Base-by-base conservation (phyloP, 805 yeast species). In the Yamadazyma kitorensis region DNA sequence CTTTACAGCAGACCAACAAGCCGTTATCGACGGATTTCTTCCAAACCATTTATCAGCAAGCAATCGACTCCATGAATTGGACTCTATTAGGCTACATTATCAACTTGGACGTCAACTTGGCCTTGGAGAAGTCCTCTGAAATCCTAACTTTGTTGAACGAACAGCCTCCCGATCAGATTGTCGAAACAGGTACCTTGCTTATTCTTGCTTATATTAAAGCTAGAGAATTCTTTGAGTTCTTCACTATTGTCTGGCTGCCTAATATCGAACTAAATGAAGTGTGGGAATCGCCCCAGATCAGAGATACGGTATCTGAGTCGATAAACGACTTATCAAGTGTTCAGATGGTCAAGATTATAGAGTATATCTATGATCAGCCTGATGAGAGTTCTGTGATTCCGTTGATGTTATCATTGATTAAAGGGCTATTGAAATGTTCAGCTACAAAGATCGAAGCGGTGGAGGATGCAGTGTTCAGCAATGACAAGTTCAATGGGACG, bases 91-190 rank as follows among this genome's bases (percentile, higher is more conserved):
- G 55, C 1, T 61, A 72, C 22, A 56, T 81, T 4, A 48, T 81
- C 10, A 64, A 64, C 17, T 63, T 80, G 34, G 82, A 81, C 52
- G 63, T 77, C 3, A 82, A 78, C 36, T 59, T 82, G 33, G 80
- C 82, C n/a, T 57, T 74, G 11, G 54, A 66, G 17, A 64, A 68
- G 17, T 19, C 40, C 3, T 22, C 34, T 12, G 14, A 11, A 5
- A 23, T 40, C 4, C 31, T 40, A 5, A 23, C 18, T 5, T 9
- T 12, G 4, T 13, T 13, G 6, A n/a, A 16, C 4, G 13, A 23
- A 11, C 13, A 27, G n/a, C 28, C 31, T 11, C n/a, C n/a, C n/a
- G n/a, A n/a, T n/a, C n/a, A n/a, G n/a, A n/a, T n/a, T n/a, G n/a
- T n/a, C n/a, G n/a, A n/a, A n/a, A n/a, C n/a, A n/a, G 27, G 14